Evolutionary conservation across 108 stramenopile species (phyloP), one percentile per base, ranked within the genome.

Genomic region (Epithemia pelagica): DNA sequence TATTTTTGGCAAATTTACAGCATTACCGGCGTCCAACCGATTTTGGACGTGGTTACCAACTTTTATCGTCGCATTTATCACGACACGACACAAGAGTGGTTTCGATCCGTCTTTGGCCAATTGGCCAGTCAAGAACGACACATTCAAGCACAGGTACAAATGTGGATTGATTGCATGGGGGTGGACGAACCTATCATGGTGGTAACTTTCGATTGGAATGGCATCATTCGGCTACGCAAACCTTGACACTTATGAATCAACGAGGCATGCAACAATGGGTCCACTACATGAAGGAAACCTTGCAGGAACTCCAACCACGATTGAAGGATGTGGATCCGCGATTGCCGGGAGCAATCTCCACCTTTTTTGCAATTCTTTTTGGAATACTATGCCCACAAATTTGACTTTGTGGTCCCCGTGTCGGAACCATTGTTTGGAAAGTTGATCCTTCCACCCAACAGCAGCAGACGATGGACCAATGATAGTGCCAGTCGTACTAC

Each of bases 1-100:
- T 75, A 65, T 32, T 75, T 75, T 65, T 75, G 74, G 74, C 74
- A 75, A 55, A 23, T 75, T 18, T 69, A 62, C 32, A 56, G 53
- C 23, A 26, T 75, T 15, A 59, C 62, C 32, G 74, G 74, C 23
- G 32, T 52, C 3, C 52, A 75, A 7, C 74, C 74, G 5, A 54
- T 75, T 1, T 23, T 75, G 33, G 56, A 37, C 2, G 54, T 75
- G 24, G 54, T 59, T 19, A 63, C 58, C 8, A 58, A 57, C 37
- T 75, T 75, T 53, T 75, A 75, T 29, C 26, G 59, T 18, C 62
- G 62, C 20, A 59, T 75, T 24, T 75, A 55, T 55, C 52, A 58
- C 8, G 73, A 74, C 54, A 26, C 30, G 7, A 57, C 64, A 30
- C 64, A 58, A 27, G 51, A 18, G 0, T 54, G 31, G 57, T 69